Conservation (phyloP, 805 yeast species). For the Wickerhamiella brachini region DNA sequence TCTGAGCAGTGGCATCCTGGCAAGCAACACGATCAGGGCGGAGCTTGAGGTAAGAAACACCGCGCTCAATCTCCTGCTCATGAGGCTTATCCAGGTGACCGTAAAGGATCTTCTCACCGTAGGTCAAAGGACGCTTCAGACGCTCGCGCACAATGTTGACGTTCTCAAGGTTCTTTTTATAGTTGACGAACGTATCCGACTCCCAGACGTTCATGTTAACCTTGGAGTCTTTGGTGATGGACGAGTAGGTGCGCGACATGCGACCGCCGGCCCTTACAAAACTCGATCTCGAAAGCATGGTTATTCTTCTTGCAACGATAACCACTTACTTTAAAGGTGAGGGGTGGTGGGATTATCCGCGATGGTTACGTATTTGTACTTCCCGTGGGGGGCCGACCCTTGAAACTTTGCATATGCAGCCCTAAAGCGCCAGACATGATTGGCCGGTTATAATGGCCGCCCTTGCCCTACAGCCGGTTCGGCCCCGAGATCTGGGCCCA, state of each 20-base stretch:
- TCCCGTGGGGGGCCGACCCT: neutral
- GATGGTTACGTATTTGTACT: neutral
- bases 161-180: conserved; percentile 81
- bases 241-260: conserved; percentile 17
- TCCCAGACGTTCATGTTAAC: conserved; percentile 54
- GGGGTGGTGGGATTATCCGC: neutral
- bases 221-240: conserved; percentile 50
- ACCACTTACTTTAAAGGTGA: neutral
- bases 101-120: conserved; percentile 89
- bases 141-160: conserved; percentile 72
- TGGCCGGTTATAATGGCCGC: neutral
- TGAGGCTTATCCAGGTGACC: conserved; percentile 92
- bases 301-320: neutral
- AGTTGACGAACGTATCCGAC: conserved; percentile 70
- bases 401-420: neutral
- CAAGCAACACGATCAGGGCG: conserved; percentile 97
- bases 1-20: conserved; percentile 98
- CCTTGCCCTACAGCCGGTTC: neutral
- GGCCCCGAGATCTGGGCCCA: neutral
- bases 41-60: conserved; percentile 79
- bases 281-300: conserved; percentile 9
- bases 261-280: conserved; percentile 10
- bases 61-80: conserved; percentile 72
- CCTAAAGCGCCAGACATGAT: neutral
- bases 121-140: conserved; percentile 77